Base-by-base conservation (phyloP, 768 basidiomycete genomes). In the Cystobasidium tubakii region DNA sequence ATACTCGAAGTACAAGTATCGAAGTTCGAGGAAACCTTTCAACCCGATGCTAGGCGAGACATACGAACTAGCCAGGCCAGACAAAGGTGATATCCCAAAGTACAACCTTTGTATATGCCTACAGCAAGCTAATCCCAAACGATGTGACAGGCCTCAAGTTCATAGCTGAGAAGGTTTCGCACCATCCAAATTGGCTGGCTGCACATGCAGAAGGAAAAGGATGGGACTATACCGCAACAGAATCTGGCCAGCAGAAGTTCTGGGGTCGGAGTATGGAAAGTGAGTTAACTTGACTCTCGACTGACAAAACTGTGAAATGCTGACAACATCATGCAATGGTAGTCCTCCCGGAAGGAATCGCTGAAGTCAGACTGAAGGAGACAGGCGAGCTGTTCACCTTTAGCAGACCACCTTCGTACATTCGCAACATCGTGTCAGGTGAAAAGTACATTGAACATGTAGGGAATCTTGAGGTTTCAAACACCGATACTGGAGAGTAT, bases 1-100 rank as follows among this genome's bases (percentile, higher is more conserved):
- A 81, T 93, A 94, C 81, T 90, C 90, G 0, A 92, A 91, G 19
- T 95, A 93, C 3, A 91, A 94, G 77, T 92, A 91, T 15, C 85
- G 94, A 46, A 92, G 93, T 73, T 92, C 92, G 19, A 93, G 79
- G 43, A 79, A 96, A 81, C 94, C 93, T 1, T 96, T 96, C 82
- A 96, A 95, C 81, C 93, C 92, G 23, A 57, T 76, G 1, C 77
- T 92, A 87, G 88, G 89, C 78, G 94, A 97, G 81, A 95, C 92
- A 0, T 97, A 94, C 77, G 95, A 98, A 81, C 93, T 94, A 79
- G 90, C 90, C 23, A 84, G 90, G 62, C 81, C 91, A 31, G 92
- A 95, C 78, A 89, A 88, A 79, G 86, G 91, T 81, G 62, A 17
- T 65, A 93, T 90, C 79, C 86, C n/a, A n/a, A n/a, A n/a, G n/a